These are phyloP conservation scores for Purpureocillium lavendulum DNA, from an alignment of 2,329 filamentous ascomycete genomes.

Conservation along the genomic window DNA sequence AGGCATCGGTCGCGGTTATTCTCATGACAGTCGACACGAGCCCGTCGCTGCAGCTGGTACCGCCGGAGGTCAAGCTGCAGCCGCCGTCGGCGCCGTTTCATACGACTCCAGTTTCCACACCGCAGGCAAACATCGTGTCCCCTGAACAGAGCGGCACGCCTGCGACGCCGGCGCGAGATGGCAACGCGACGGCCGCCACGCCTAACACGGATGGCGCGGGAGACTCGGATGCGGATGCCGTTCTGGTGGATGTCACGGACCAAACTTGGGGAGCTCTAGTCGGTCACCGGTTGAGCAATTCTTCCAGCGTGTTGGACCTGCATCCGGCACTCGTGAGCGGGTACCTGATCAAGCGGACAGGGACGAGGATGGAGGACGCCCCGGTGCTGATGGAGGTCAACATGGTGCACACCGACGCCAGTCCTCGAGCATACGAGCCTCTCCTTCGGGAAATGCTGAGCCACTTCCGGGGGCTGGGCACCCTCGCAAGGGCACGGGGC, in stretches of 20 bases:
- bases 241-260: slow-evolving; percentile 64
- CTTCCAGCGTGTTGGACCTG: slow-evolving; percentile 43
- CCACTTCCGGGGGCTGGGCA: slow-evolving; percentile 60
- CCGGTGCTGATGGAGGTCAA: slow-evolving; percentile 57
- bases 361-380: slow-evolving; percentile 45
- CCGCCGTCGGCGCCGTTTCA: slow-evolving; percentile 37
- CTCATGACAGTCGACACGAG: slow-evolving; percentile 58
- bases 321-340: slow-evolving; percentile 53
- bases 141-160: slow-evolving; percentile 50
- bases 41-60: slow-evolving; percentile 55
- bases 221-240: slow-evolving; percentile 46
- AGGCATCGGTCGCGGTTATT: slow-evolving; percentile 44
- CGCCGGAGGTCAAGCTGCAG: slow-evolving; percentile 42
- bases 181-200: slow-evolving; percentile 32
- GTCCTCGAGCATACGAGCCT: slow-evolving; percentile 48
- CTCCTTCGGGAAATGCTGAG: slow-evolving; percentile 62
- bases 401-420: slow-evolving; percentile 47
- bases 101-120: slow-evolving; percentile 61
- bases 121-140: slow-evolving; percentile 49
- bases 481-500: slow-evolving; percentile 59
- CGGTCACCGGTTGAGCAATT: slow-evolving; percentile 56
- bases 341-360: slow-evolving; percentile 57
- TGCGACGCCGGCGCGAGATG: slow-evolving; percentile 35
- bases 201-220: slow-evolving; percentile 32
- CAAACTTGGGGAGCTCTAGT: slow-evolving; percentile 69